These are phyloP conservation scores for Laguncularia racemosa DNA, from an alignment of 345 rosid genomes.

Conservation along the genomic window DNA sequence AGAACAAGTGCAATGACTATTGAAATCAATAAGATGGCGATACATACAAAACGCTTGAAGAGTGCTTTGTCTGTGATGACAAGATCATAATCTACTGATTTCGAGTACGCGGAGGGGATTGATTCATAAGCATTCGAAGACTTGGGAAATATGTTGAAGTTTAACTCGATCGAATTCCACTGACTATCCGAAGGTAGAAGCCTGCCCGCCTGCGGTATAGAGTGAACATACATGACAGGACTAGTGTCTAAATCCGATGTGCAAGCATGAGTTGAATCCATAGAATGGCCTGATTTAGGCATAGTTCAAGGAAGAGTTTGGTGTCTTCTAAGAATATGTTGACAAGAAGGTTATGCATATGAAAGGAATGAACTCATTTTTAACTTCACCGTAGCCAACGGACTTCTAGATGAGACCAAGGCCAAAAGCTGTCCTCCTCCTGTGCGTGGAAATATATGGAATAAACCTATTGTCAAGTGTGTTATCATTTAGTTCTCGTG, in stretches of 20 bases:
- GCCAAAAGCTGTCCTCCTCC: too few species aligned
- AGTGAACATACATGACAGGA: constrained; percentile 25
- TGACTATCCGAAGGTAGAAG: constrained; percentile 37
- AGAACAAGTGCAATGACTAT: constrained; percentile 19
- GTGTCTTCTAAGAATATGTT: too few species aligned
- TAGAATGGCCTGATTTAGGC: constrained; percentile 6
- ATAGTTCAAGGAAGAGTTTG: not conserved
- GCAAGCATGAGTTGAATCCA: too few species aligned
- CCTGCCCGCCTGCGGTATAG: constrained; percentile 29
- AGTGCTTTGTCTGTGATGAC: constrained; percentile 29
- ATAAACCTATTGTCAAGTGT: not conserved
- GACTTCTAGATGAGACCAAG: too few species aligned
- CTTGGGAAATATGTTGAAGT: constrained; percentile 18
- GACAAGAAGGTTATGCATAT: too few species aligned
- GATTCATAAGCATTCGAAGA: constrained; percentile 26
- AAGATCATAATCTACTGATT: constrained; percentile 39
- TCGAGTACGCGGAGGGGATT: constrained; percentile 37
- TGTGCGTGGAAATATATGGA: too few species aligned
- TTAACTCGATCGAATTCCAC: constrained; percentile 38
- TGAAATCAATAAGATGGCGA: constrained; percentile 15
- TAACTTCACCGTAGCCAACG: too few species aligned
- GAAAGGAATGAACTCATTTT: too few species aligned
- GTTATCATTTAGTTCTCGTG: constrained; percentile 9
- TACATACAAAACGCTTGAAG: constrained; percentile 36
- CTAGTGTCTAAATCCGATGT: constrained; percentile 7